Conservation (phyloP, 495 filamentous ascomycete genomes). For the Staphylotrichum longicolle region DNA sequence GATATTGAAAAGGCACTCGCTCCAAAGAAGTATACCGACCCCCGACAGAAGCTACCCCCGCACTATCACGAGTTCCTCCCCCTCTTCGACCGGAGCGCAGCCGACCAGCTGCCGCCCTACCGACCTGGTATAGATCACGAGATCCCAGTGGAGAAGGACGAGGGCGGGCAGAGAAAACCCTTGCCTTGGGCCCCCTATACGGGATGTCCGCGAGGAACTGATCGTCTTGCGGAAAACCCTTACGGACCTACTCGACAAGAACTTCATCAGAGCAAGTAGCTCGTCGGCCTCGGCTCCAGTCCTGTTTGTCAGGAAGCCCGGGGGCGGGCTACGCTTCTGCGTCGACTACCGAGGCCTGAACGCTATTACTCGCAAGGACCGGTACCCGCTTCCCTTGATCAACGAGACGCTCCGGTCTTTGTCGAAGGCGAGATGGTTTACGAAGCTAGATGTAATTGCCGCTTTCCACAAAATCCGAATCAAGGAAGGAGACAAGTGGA, state of each 20-base stretch:
- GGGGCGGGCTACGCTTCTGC: slow-evolving; percentile 41
- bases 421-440: slow-evolving; percentile 38
- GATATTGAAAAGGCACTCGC: slow-evolving; percentile 5
- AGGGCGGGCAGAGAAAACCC: background rate
- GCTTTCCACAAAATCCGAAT: slow-evolving; percentile 32
- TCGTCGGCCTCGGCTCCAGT: slow-evolving; percentile 31
- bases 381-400: slow-evolving; percentile 47
- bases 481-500: slow-evolving; percentile 26
- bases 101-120: background rate
- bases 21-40: background rate
- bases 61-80: slow-evolving; percentile 1
- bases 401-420: slow-evolving; percentile 42
- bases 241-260: slow-evolving; percentile 16
- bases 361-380: slow-evolving; percentile 41
- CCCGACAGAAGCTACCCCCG: background rate
- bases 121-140: slow-evolving; percentile 1
- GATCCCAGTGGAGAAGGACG: background rate
- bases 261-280: slow-evolving; percentile 10
- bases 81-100: background rate
- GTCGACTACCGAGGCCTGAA: slow-evolving; percentile 49
- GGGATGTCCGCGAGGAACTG: slow-evolving; percentile 31
- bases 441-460: slow-evolving; percentile 39
- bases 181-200: slow-evolving; percentile 19
- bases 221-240: slow-evolving; percentile 19
- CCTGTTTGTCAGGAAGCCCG: slow-evolving; percentile 38